Base-by-base conservation (phyloP, 1,284 basidiomycete species). In the Trametes pubescens region DNA sequence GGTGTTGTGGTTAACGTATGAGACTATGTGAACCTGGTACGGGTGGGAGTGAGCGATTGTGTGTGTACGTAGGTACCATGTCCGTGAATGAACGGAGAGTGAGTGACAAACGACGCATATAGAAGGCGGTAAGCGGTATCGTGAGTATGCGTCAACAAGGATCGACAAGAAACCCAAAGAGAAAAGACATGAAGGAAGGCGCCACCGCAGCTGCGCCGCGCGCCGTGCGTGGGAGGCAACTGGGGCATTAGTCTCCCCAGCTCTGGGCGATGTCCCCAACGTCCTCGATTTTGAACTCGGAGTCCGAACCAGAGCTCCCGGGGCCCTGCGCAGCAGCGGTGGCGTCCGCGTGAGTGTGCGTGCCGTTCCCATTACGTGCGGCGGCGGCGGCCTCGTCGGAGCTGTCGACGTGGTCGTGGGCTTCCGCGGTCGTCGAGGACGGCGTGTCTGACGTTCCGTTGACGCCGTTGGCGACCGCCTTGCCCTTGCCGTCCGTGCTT, bases 241-340 rank as follows among this genome's bases (percentile, higher is more conserved):
- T 18, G 57, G 34, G 24, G 37, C 16, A 10, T 72, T 62, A 75
- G 57, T 76, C 75, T 48, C 73, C 73, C 75, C 75, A 76, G 62
- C 75, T 76, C 59, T 73, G 71, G 22, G 75, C 69, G 57, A 76
- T 72, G 53, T 72, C 74, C 43, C 74, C 75, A 47, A 75, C 72
- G 57, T 71, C 72, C 53, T 69, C 68, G 49, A 75, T 70, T 43
- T 62, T 66, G 66, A 73, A 70, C n/a, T 67, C 66, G 16, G 67
- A 61, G 44, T 65, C 66, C n/a, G 63, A 49, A 56, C 65, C 59
- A n/a, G 71, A 62, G 53, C 58, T 46, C 24, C 60, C 67, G 26
- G 44, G 58, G 10, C 49, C 59, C 46, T 60, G 38, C 16, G 51
- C 55, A 52, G 52, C 56, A 43, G 34, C 47, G 16, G 40, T 32